Conservation (phyloP, 129 eudicot genomes). For the Helianthus tuberosus region DNA sequence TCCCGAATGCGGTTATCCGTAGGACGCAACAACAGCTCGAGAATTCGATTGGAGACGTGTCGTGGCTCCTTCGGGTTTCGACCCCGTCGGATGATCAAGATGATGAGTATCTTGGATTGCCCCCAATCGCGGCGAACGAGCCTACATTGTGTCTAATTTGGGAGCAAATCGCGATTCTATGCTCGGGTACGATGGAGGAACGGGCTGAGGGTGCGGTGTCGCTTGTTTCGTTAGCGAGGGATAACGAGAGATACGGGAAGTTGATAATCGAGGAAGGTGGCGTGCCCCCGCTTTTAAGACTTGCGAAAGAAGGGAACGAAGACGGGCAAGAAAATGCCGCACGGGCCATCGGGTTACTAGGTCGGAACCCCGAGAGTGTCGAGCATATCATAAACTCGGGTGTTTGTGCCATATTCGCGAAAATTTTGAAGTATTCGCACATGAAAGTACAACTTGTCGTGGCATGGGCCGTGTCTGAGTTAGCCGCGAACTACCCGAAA, state of each 20-base stretch:
- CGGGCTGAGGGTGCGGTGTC: slow-evolving; percentile 55
- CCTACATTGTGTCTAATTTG: slow-evolving; percentile 57
- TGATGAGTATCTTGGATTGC: slow-evolving; percentile 50
- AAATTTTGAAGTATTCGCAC: slow-evolving; percentile 47
- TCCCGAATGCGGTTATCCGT: slow-evolving; percentile 42
- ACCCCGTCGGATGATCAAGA: slow-evolving; percentile 50
- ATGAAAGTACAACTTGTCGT: slow-evolving; percentile 60
- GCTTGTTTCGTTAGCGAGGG: slow-evolving; percentile 57
- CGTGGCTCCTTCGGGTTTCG: slow-evolving; percentile 66
- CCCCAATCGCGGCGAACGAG: slow-evolving; percentile 67
- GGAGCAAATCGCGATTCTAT: slow-evolving; percentile 56
- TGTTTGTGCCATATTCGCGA: slow-evolving; percentile 50
- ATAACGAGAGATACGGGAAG: slow-evolving; percentile 56
- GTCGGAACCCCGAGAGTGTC: slow-evolving; percentile 62
- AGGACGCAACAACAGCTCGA: slow-evolving; percentile 44
- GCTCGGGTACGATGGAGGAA: slow-evolving; percentile 39
- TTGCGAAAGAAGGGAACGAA: slow-evolving; percentile 55
- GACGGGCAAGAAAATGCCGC: slow-evolving; percentile 70
- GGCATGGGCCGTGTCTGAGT: slow-evolving; percentile 67
- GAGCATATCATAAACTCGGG: slow-evolving; percentile 55
- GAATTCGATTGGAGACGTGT: slow-evolving; percentile 59
- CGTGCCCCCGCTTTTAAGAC: slow-evolving; percentile 45
- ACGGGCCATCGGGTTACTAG: slow-evolving; percentile 55
- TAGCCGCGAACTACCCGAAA: slow-evolving; percentile 54
- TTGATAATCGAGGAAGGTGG: slow-evolving; percentile 72